phyloP scores from a whole-genome alignment of 176 grass and related monocot genomes.

The Musa troglodytarum region DNA sequence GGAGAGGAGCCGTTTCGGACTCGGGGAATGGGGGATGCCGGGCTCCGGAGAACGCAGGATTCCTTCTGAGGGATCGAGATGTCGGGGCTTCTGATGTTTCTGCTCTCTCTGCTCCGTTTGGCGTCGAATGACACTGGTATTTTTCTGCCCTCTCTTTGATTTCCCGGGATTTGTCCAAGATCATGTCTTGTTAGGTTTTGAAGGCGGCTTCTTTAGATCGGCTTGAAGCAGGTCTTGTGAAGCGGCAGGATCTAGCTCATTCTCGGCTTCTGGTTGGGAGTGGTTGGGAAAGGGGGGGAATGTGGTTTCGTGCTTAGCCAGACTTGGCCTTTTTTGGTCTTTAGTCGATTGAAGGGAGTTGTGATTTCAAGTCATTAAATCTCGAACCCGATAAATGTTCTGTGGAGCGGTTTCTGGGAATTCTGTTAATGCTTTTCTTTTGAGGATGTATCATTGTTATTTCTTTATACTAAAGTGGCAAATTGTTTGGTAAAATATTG shows the following conservation, averaged over 20 bases:
- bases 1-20: background rate
- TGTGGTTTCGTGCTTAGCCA: background rate
- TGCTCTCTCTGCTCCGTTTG: constrained; percentile 5
- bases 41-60: background rate
- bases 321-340: background rate
- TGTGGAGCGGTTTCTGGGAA: background rate
- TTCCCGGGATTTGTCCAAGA: background rate
- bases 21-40: background rate
- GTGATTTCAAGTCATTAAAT: background rate
- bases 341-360: background rate
- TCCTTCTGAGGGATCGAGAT: constrained; percentile 6
- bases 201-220: background rate
- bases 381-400: too few relatives aligned
- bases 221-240: background rate
- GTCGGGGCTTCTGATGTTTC: constrained; percentile 1
- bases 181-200: background rate
- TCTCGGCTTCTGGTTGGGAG: background rate
- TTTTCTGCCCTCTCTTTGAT: background rate
- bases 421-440: background rate
- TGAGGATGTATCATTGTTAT: background rate
- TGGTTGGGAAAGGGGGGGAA: background rate
- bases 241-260: background rate
- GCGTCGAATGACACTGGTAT: background rate
- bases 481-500: background rate
- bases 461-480: background rate